A percentile compares a stretch with the other conserved stretches of the same genome.
Conservation (phyloP, 352 stramenopile genomes). For the Elongisporangium undulatum region DNA sequence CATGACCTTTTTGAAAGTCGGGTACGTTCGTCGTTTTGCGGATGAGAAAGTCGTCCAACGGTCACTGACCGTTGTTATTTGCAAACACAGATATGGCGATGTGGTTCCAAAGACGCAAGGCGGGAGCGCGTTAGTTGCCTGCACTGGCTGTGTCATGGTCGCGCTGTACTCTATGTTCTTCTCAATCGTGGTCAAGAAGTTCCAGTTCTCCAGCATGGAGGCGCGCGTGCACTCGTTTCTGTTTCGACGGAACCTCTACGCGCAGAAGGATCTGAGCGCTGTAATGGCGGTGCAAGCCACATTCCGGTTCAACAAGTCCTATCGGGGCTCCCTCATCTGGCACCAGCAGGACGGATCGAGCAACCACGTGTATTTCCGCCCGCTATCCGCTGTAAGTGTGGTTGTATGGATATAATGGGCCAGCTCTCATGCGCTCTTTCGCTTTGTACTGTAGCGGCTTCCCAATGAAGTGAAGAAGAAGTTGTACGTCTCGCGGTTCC, state of each 20-base stretch:
- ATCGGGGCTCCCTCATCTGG: conserved; percentile 60
- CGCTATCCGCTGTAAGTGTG: conserved; percentile 54
- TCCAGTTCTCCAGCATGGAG: conserved; percentile 58
- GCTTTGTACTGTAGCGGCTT: conserved; percentile 31
- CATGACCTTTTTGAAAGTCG: conserved; percentile 41
- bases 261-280: conserved; percentile 54
- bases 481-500: conserved; percentile 57
- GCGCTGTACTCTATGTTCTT: conserved; percentile 41
- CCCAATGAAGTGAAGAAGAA: conserved; percentile 80
- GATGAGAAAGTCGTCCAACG: neutral
- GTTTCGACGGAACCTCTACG: conserved; percentile 52
- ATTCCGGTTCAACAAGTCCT: conserved; percentile 68
- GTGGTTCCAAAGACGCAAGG: conserved; percentile 19
- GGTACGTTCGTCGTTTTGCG: conserved; percentile 5
- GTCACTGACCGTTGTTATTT: neutral
- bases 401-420: no score
- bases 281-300: conserved; percentile 69
- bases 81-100: conserved; percentile 34
- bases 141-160: conserved; percentile 2
- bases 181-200: conserved; percentile 59
- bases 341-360: conserved; percentile 47
- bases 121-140: conserved; percentile 19
- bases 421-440: no score
- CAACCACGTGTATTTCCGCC: conserved; percentile 39
- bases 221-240: conserved; percentile 57